A percentile compares a stretch with the other conserved stretches of the same genome.
phyloP scores from a whole-genome alignment of 2,329 filamentous ascomycete genomes.

The Acrodontium crateriforme region DNA sequence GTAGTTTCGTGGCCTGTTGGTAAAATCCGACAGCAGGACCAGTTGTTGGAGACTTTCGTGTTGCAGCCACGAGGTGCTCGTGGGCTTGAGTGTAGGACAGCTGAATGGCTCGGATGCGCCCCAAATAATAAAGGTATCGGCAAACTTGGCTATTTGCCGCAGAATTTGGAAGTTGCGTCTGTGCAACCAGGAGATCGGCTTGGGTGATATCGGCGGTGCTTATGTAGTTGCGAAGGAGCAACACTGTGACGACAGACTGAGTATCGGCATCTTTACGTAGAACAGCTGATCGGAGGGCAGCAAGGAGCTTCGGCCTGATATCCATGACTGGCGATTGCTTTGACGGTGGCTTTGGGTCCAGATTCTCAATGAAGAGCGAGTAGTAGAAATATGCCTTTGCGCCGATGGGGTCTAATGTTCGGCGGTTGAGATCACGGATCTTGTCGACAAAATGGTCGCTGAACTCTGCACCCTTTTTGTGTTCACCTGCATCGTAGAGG shows the following conservation, averaged over 20 bases:
- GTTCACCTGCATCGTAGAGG: slow-evolving; percentile 73
- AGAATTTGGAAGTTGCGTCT: slow-evolving; percentile 87
- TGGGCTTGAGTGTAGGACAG: slow-evolving; percentile 94
- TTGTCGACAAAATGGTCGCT: slow-evolving; percentile 71
- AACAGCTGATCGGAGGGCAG: slow-evolving; percentile 85
- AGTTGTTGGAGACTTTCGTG: slow-evolving; percentile 85
- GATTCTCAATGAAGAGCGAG: slow-evolving; percentile 85
- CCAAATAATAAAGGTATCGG: slow-evolving; percentile 92
- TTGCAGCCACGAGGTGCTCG: slow-evolving; percentile 82
- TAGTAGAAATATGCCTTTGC: slow-evolving; percentile 98
- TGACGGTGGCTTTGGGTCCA: slow-evolving; percentile 75
- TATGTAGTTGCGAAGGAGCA: slow-evolving; percentile 90
- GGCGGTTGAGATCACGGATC: slow-evolving; percentile 78
- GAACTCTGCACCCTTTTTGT: slow-evolving; percentile 68
- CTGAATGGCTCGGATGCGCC: slow-evolving; percentile 91
- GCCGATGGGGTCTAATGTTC: slow-evolving; percentile 83
- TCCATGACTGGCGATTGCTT: slow-evolving; percentile 75
- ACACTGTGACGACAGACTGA: slow-evolving; percentile 89
- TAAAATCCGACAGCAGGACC: slow-evolving; percentile 85
- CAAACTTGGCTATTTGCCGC: slow-evolving; percentile 98
- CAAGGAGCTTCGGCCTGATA: slow-evolving; percentile 73
- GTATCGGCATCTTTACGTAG: slow-evolving; percentile 93
- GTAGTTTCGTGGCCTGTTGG: slow-evolving; percentile 89
- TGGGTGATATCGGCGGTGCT: slow-evolving; percentile 93
- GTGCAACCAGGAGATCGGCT: slow-evolving; percentile 86